Evolutionary conservation across 345 rosid species (phyloP).

Genomic region (Melaleuca quinquenervia): DNA sequence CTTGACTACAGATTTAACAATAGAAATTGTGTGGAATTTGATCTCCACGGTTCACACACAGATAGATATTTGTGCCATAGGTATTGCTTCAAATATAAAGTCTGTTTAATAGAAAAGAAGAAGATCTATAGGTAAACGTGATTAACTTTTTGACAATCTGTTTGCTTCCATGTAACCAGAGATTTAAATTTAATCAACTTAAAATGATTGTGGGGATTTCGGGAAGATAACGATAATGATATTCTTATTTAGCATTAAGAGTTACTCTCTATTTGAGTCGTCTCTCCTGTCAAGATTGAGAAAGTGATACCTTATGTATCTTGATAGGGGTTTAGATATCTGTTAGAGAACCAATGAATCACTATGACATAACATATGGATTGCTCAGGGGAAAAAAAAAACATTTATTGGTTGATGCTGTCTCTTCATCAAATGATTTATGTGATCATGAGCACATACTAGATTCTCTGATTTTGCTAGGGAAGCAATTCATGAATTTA

Average conservation of each 20-base stretch:
- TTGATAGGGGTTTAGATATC: neutral
- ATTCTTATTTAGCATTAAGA: neutral
- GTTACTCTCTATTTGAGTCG: neutral
- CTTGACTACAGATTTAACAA: neutral
- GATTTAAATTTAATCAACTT: neutral
- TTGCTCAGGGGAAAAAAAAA: neutral
- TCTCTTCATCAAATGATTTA: neutral
- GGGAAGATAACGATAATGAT: neutral
- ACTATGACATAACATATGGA: neutral
- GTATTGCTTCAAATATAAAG: neutral
- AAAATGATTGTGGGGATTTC: neutral
- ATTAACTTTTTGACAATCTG: neutral
- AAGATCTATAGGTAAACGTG: neutral
- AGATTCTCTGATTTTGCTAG: neutral
- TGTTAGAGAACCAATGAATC: neutral
- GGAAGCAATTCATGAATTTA: neutral
- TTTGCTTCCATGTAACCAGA: neutral
- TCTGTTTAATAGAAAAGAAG: neutral
- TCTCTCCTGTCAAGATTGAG: neutral
- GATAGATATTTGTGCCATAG: neutral
- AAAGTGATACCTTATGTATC: neutral
- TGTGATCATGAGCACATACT: neutral
- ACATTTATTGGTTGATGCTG: neutral
- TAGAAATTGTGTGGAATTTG: neutral
- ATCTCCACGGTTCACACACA: neutral